Evolutionary conservation across 768 basidiomycete genomes (phyloP).

Genomic region (Epithele typhae): DNA sequence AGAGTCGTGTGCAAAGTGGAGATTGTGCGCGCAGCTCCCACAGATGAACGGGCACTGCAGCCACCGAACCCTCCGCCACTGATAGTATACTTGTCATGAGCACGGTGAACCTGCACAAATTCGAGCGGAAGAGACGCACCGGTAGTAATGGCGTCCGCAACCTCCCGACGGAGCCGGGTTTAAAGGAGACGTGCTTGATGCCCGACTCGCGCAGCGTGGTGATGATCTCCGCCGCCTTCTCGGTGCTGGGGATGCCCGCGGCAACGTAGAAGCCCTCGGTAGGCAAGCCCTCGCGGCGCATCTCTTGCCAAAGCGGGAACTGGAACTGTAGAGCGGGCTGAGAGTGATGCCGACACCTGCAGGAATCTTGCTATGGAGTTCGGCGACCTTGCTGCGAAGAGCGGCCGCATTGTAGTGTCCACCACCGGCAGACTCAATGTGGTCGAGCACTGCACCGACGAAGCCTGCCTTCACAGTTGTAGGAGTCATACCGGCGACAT

Average conservation of each 20-base stretch:
- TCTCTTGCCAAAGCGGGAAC: slow-evolving; percentile 95
- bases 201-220: slow-evolving; percentile 74
- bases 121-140: too few species aligned
- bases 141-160: too few species aligned
- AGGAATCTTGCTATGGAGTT: slow-evolving; percentile 83
- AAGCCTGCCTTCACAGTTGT: slow-evolving; percentile 95
- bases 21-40: too few species aligned
- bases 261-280: slow-evolving; percentile 99
- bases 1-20: too few species aligned
- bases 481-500: slow-evolving; percentile 99
- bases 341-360: slow-evolving; percentile 90
- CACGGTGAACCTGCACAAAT: too few species aligned
- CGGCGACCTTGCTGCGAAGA: slow-evolving; percentile 86
- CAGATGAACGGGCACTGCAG: too few species aligned
- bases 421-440: slow-evolving; percentile 95
- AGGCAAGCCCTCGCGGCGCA: slow-evolving; percentile 92
- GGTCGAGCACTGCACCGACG: slow-evolving; percentile 87
- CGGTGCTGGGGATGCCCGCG: slow-evolving; percentile 93
- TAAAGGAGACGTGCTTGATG: slow-evolving; percentile 96
- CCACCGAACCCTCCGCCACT: too few species aligned
- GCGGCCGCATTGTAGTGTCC: slow-evolving; percentile 93
- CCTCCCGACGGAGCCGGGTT: slow-evolving; percentile 97
- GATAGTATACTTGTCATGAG: too few species aligned
- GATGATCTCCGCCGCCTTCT: slow-evolving; percentile 97
- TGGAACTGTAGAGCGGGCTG: slow-evolving; percentile 97